Base-by-base conservation (phyloP, 805 yeast species). In the Kluyveromyces nonfermentans region DNA sequence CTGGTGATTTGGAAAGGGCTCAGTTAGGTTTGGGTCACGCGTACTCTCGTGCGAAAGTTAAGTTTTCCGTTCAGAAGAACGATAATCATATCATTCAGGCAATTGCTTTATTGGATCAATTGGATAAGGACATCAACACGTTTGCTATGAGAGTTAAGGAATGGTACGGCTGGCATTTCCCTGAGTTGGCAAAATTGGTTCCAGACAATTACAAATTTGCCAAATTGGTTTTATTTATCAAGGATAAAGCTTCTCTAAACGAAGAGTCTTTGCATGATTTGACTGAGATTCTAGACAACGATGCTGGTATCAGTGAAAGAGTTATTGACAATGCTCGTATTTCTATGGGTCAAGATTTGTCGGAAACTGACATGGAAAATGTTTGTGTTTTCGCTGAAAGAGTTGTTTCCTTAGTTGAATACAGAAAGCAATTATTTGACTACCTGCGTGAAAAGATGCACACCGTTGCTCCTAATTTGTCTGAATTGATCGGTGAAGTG, bases 121-220 rank as follows among this genome's bases (percentile, higher is more conserved):
- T 93, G 60, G 98, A 93, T 72, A 94, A 94, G 73, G 98, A 93
- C 66, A 84, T 93, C 69, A 93, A 93, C 75, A 89, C 96, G 48
- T 93, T 85, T 67, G 82, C 96, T 47, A 88, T 88, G 97, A 81
- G 97, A 70, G 93, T 85, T 54, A 86, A 88, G 73, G 97, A 88
- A 71, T 88, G 97, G 97, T 88, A 88, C 71, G 95, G 96, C 59
- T 88, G 97, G 97, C 97, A 88, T 67, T 88, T 93, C 81, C 97
- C 97, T 47, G 97, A 88, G 72, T 78, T 88, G 70, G 93, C 94
- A 57, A 85, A 84, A 70, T 77, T 89, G 59, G 94, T 85, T 43
- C 79, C 86, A 54, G 96, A 89, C 69, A 88, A 87, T 75, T 85
- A 84, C 72, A 71, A 74, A 50, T 89, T 76, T 67, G 96, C 97